Evolutionary conservation across 768 basidiomycete genomes (phyloP).

Genomic region (Harrya chromipes): DNA sequence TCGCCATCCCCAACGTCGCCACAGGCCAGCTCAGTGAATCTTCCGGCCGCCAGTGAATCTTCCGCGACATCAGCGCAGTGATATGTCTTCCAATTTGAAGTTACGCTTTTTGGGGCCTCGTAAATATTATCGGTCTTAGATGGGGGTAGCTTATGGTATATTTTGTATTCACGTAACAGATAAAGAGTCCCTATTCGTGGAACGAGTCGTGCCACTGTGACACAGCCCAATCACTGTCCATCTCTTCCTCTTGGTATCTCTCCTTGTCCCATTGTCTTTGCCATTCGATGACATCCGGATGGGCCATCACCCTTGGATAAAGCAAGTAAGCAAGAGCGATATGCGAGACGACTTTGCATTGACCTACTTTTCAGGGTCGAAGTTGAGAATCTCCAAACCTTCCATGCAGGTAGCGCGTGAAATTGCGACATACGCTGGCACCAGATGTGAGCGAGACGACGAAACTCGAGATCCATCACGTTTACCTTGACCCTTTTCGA

Average conservation of each 20-base stretch:
- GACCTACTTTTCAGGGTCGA: constrained; percentile 32
- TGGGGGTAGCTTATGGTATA: background rate
- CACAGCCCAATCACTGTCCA: constrained; percentile 32
- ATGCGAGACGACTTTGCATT: background rate
- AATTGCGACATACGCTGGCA: constrained; percentile 35
- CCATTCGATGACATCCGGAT: constrained; percentile 34
- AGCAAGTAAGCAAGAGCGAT: background rate
- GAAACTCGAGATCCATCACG: background rate
- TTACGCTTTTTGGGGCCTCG: background rate
- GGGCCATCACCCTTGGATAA: constrained; percentile 34
- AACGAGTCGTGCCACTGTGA: constrained; percentile 32
- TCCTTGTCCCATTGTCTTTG: constrained; percentile 27
- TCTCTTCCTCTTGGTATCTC: constrained; percentile 30
- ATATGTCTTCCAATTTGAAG: constrained; percentile 16
- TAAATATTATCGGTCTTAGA: constrained; percentile 7
- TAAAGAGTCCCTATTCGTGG: constrained; percentile 7
- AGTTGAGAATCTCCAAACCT: constrained; percentile 38
- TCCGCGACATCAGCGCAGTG: constrained; percentile 7
- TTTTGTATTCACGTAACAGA: constrained; percentile 1
- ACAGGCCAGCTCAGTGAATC: constrained; percentile 12
- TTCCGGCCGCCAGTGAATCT: constrained; percentile 6
- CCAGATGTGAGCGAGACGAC: background rate
- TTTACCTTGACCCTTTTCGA: constrained; percentile 72
- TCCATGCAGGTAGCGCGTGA: constrained; percentile 42
- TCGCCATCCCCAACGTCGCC: constrained; percentile 19